Percentiles rank a stretch among this genome's conserved stretches.
Evolutionary conservation across 2,329 filamentous ascomycete species (phyloP).

Genomic region (Rhexocercosporidium sp.): DNA sequence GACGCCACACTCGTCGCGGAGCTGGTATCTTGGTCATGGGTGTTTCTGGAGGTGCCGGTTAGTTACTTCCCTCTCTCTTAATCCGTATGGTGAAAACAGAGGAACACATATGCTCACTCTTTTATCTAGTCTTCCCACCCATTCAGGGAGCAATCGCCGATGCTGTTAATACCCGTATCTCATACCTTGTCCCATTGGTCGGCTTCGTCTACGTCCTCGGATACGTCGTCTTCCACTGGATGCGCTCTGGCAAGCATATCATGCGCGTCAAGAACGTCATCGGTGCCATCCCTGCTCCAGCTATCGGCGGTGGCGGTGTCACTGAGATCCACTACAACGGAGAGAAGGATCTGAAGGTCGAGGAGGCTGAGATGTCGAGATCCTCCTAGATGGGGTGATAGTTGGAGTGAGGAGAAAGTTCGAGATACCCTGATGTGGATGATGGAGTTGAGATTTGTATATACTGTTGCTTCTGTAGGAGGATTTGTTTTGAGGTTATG

Average conservation of each 20-base stretch:
- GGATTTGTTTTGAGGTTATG: background rate
- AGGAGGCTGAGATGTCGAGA: conserved; percentile 28
- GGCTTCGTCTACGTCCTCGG: conserved; percentile 48
- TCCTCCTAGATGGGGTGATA: conserved; percentile 18
- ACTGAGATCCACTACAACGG: conserved; percentile 28
- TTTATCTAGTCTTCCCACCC: conserved; percentile 64
- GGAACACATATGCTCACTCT: background rate
- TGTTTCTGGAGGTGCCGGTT: conserved; percentile 69
- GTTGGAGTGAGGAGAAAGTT: background rate
- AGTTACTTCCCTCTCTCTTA: background rate
- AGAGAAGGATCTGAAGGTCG: conserved; percentile 28
- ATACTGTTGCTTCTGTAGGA: background rate
- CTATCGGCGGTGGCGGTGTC: conserved; percentile 32
- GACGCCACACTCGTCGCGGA: conserved; percentile 78
- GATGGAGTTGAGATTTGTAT: conserved; percentile 15
- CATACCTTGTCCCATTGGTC: conserved; percentile 50
- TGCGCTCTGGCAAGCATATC: conserved; percentile 42
- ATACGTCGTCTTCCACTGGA: conserved; percentile 43
- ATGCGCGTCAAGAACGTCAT: conserved; percentile 42
- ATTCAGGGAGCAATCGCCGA: conserved; percentile 72
- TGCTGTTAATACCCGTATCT: conserved; percentile 46
- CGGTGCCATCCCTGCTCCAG: conserved; percentile 18
- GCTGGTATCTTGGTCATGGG: conserved; percentile 72
- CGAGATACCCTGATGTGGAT: background rate
- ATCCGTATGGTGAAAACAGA: background rate